phyloP scores from a whole-genome alignment of 2,329 filamentous ascomycete species.

The Arthrobotrys pseudoclavata region DNA sequence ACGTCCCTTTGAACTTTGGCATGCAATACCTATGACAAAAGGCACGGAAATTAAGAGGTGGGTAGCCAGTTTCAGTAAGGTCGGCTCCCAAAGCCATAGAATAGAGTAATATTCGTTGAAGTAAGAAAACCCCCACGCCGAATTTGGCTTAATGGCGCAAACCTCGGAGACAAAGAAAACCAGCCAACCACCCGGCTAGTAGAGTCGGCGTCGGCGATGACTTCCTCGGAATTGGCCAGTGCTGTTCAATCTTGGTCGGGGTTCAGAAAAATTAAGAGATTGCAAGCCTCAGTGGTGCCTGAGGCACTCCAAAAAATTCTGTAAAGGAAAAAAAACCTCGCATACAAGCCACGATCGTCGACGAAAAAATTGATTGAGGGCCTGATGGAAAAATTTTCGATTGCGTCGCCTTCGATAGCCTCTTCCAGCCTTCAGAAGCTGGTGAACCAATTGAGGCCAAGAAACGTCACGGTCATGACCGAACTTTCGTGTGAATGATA shows the following conservation, averaged over 20 bases:
- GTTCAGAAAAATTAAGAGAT: background rate
- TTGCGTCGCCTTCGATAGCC: conserved; percentile 35
- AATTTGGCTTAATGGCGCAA: conserved; percentile 58
- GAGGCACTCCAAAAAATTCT: conserved; percentile 20
- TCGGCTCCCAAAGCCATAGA: conserved; percentile 24
- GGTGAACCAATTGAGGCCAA: conserved; percentile 22
- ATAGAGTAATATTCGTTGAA: conserved; percentile 35
- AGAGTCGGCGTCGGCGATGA: conserved; percentile 48
- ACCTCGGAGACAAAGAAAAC: conserved; percentile 43
- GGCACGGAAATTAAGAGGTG: conserved; percentile 50
- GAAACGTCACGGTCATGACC: conserved; percentile 41
- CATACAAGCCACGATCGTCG: conserved; percentile 28
- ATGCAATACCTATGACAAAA: conserved; percentile 26
- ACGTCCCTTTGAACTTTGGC: conserved; percentile 1
- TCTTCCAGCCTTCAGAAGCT: conserved; percentile 30
- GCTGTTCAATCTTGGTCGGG: conserved; percentile 19
- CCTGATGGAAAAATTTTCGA: conserved; percentile 10
- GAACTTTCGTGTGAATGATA: conserved; percentile 20
- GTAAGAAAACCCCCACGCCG: conserved; percentile 52
- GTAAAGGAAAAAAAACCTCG: background rate
- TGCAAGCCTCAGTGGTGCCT: conserved; percentile 31
- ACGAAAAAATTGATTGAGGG: conserved; percentile 1
- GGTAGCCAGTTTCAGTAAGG: conserved; percentile 40
- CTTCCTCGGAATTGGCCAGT: conserved; percentile 27
- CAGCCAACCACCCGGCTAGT: conserved; percentile 22